Evolutionary conservation across 2,329 filamentous ascomycete species (phyloP).

Genomic region (Fusarium virguliforme): DNA sequence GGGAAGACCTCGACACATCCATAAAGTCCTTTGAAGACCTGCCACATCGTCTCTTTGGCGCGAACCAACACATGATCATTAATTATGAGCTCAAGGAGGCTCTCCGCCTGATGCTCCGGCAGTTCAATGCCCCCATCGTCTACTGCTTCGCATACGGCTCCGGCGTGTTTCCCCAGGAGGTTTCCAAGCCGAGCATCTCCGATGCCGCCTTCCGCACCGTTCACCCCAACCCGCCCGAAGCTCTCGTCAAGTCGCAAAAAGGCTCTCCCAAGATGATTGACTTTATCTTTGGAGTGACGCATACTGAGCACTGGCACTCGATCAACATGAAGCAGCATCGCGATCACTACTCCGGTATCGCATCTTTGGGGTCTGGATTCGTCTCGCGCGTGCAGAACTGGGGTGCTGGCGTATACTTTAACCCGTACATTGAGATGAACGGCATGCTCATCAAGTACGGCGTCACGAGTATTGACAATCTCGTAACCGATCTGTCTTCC

Average conservation of each 20-base stretch:
- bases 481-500: conserved; percentile 87
- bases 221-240: conserved; percentile 86
- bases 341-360: conserved; percentile 91
- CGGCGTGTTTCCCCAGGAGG: conserved; percentile 90
- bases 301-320: conserved; percentile 97
- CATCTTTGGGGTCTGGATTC: conserved; percentile 85
- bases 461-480: conserved; percentile 92
- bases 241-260: conserved; percentile 87
- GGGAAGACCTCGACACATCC: conserved; percentile 62
- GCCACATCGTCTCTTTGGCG: conserved; percentile 78
- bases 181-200: conserved; percentile 67
- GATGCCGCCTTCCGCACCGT: conserved; percentile 74
- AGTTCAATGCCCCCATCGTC: conserved; percentile 92
- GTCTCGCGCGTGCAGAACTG: conserved; percentile 91
- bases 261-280: conserved; percentile 97
- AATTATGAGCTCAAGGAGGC: conserved; percentile 96
- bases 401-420: conserved; percentile 97
- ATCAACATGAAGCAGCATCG: conserved; percentile 91
- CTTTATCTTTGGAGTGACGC: conserved; percentile 96
- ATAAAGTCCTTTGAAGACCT: conserved; percentile 64
- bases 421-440: conserved; percentile 94
- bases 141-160: conserved; percentile 99
- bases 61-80: conserved; percentile 97
- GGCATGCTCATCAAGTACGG: conserved; percentile 98
- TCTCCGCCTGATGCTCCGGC: conserved; percentile 87